A percentile compares a stretch with the other conserved stretches of the same genome.
These are phyloP conservation scores for Sabuloglossum arenarium DNA, from an alignment of 495 filamentous ascomycete species.

Conservation along the genomic window DNA sequence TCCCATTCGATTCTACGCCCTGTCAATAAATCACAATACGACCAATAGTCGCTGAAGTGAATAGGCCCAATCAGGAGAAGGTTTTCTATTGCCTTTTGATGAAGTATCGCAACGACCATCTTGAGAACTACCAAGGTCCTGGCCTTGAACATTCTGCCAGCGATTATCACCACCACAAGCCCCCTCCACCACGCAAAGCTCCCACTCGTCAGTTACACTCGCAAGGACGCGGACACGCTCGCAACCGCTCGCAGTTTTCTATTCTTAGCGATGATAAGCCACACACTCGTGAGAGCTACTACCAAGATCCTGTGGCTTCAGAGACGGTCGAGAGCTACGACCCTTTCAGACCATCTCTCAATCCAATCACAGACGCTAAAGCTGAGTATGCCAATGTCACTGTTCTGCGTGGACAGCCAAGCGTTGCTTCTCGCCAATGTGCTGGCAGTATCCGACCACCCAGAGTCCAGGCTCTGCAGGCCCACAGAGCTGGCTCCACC, in stretches of 20 bases:
- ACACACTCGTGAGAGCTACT: slow-evolving; percentile 19
- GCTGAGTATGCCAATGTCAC: slow-evolving; percentile 39
- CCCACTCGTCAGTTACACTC: slow-evolving; percentile 10
- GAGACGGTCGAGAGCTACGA: slow-evolving; percentile 48
- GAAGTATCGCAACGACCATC: slow-evolving; percentile 55
- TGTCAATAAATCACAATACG: neutral
- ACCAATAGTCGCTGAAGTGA: slow-evolving; percentile 2
- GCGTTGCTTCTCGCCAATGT: slow-evolving; percentile 6
- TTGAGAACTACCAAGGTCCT: slow-evolving; percentile 62
- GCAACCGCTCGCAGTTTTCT: slow-evolving; percentile 46
- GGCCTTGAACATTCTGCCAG: slow-evolving; percentile 59
- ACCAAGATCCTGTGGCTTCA: slow-evolving; percentile 25
- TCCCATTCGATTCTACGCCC: slow-evolving; percentile 6
- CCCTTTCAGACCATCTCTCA: slow-evolving; percentile 49
- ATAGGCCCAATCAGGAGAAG: slow-evolving; percentile 67
- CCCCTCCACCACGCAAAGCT: slow-evolving; percentile 21
- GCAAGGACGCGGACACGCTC: slow-evolving; percentile 19
- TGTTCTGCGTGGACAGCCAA: slow-evolving; percentile 29
- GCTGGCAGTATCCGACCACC: slow-evolving; percentile 6
- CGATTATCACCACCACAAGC: slow-evolving; percentile 66
- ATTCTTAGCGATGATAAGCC: slow-evolving; percentile 38
- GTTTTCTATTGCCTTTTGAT: slow-evolving; percentile 72
- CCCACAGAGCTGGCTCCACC: slow-evolving; percentile 15
- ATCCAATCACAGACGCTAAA: slow-evolving; percentile 18
- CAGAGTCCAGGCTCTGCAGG: slow-evolving; percentile 4